Base-by-base conservation (phyloP, 2,329 filamentous ascomycete genomes). In the Exserohilum turcica region DNA sequence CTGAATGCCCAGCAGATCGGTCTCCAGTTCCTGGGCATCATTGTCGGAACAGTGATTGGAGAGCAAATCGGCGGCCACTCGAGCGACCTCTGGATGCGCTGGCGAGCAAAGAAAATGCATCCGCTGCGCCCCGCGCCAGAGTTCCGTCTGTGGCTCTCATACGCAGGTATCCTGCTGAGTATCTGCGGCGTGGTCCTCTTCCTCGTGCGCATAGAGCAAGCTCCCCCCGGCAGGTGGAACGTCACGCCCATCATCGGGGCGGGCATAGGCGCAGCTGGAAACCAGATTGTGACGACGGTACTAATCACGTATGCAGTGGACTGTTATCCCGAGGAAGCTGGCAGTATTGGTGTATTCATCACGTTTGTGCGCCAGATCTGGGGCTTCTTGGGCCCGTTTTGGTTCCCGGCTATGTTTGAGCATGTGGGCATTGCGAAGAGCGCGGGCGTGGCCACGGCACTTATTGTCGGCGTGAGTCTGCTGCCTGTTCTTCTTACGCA, bases 241-340 rank as follows among this genome's bases (percentile, higher is more conserved):
- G 77, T 85, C 5, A 84, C 82, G 0, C 84, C 84, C 0, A 73
- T 84, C 12, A 63, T 86, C 13, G 83, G 84, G 4, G 77, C 77
- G 5, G 83, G 77, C 0, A 78, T 79, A 32, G 73, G 75, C 0
- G 79, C 78, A 0, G 80, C 77, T 5, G 84, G 84, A 0, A 85
- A 85, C 54, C 84, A 86, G 66, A 80, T 87, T 36, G 77, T 86
- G 13, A 86, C 84, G 0, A 86, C 84, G 0, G 80, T 86, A 2
- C 64, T 84, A 37, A 80, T 85, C 19, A 86, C 84, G 0, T 86
- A 85, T 64, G 80, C 83, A 0, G 80, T 87, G 1, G 84, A 86
- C 58, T 83, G 81, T 61, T 79, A 84, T 55, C 77, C 74, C 2
- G 74, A 81, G 24, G 77, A 83, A 35, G 76, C 82, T 0, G 79